Percentiles rank a stretch among this genome's conserved stretches.
Conservation (phyloP, 2,329 filamentous ascomycete species). For the Helminthosporium solani region DNA sequence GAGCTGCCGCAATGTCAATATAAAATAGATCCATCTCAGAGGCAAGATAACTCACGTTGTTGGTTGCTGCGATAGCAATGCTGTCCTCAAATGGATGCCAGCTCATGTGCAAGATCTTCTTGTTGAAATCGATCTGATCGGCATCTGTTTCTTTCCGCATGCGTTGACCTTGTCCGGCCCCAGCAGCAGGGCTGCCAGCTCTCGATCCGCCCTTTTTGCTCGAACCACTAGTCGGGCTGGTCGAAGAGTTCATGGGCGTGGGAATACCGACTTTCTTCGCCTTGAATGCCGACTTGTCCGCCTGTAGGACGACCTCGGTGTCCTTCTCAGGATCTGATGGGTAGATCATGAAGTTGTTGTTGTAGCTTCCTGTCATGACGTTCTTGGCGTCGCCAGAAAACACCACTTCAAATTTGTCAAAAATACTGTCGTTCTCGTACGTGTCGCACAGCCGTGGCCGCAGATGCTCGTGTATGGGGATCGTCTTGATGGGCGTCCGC, state of each 20-base stretch:
- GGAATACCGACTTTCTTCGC: slow-evolving; percentile 99
- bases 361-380: slow-evolving; percentile 99
- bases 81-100: slow-evolving; percentile 99
- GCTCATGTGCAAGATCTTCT: slow-evolving; percentile 99
- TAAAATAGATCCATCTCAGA: not conserved
- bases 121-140: slow-evolving; percentile 99
- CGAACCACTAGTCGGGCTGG: slow-evolving; percentile 70
- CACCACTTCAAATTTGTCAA: slow-evolving; percentile 99
- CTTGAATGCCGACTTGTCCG: slow-evolving; percentile 99
- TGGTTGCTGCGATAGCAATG: slow-evolving; percentile 98
- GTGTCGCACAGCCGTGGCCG: slow-evolving; percentile 93
- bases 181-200: slow-evolving; percentile 80
- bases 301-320: slow-evolving; percentile 94
- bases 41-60: slow-evolving; percentile 74
- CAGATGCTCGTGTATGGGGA: slow-evolving; percentile 96
- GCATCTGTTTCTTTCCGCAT: slow-evolving; percentile 99
- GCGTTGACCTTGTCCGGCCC: slow-evolving; percentile 75
- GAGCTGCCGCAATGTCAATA: slow-evolving; percentile 46
- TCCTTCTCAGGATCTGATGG: slow-evolving; percentile 94
- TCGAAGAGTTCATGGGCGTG: slow-evolving; percentile 86
- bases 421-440: slow-evolving; percentile 99
- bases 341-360: slow-evolving; percentile 99
- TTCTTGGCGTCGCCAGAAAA: slow-evolving; percentile 98
- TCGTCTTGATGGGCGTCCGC: slow-evolving; percentile 93
- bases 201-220: slow-evolving; percentile 86